Evolutionary conservation across 2,329 filamentous ascomycete species (phyloP).

Genomic region (Fusarium guadeloupense): DNA sequence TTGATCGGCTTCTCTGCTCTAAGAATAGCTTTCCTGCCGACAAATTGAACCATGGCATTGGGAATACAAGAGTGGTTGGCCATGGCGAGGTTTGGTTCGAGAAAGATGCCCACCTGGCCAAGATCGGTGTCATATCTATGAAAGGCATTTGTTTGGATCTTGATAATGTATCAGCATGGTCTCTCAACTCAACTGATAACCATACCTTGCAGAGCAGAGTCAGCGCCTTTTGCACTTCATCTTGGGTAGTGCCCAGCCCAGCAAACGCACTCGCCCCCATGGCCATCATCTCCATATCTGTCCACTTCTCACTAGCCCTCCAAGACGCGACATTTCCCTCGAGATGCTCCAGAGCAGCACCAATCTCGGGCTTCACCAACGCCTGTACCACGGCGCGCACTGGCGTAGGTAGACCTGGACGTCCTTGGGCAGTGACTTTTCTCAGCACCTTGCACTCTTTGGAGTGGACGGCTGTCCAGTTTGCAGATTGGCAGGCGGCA

Average conservation of each 20-base stretch:
- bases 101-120: slow-evolving; percentile 62
- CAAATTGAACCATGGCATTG: slow-evolving; percentile 66
- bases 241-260: slow-evolving; percentile 49
- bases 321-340: slow-evolving; percentile 58
- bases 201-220: slow-evolving; percentile 64
- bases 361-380: slow-evolving; percentile 52
- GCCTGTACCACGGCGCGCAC: slow-evolving; percentile 64
- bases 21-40: slow-evolving; percentile 60
- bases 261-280: slow-evolving; percentile 54
- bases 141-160: slow-evolving; percentile 72
- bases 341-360: slow-evolving; percentile 50
- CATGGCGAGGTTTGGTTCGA: slow-evolving; percentile 66
- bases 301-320: slow-evolving; percentile 51
- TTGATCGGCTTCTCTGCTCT: slow-evolving; percentile 60
- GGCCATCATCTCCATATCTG: slow-evolving; percentile 61
- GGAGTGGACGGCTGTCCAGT: slow-evolving; percentile 63
- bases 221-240: slow-evolving; percentile 52
- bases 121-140: slow-evolving; percentile 63
- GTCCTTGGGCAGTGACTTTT: slow-evolving; percentile 40
- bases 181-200: too few species aligned
- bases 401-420: slow-evolving; percentile 59
- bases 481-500: slow-evolving; percentile 60
- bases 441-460: slow-evolving; percentile 62
- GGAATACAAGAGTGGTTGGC: slow-evolving; percentile 71
- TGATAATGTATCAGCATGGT: neutral